Evolutionary conservation across 192 early-diverging fungal species (phyloP), one percentile per base, ranked within the genome.

Genomic region (Podila epigama): DNA sequence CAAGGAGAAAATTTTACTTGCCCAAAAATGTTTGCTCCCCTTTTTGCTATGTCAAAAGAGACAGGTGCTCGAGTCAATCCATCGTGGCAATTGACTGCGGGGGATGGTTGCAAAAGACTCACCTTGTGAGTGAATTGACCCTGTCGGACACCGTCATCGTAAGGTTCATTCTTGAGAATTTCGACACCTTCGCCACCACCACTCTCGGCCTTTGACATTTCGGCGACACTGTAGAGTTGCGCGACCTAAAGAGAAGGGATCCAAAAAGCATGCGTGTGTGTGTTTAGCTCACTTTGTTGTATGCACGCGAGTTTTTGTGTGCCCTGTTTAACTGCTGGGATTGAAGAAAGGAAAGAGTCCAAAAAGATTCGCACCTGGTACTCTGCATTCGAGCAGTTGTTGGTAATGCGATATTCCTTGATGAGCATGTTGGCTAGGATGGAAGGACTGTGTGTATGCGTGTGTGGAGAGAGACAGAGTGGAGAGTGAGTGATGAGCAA

Each of bases 101-200:
- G n/a, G n/a, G n/a, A n/a, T n/a, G n/a, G n/a, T n/a, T n/a, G n/a
- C n/a, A n/a, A n/a, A n/a, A n/a, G n/a, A 79, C 87, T 88, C 66
- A 93, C 90, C 83, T 93, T 93, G 79, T 89, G 86, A 42, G 92
- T 93, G 70, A 89, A 93, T 72, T 93, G 92, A 53, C 92, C 92
- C 79, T 91, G 91, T 53, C 88, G 84, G 34, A 83, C 57, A 59
- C 86, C 86, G 66, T 92, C 85, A 55, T 90, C 88, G 71, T 93
- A 93, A 16, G 91, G 92, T 63, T 92, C 91, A 62, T 93, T 93
- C 69, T 86, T 84, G 11, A 89, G 36, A 35, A 93, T 89, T 81
- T 93, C 90, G 42, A 93, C 92, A 58, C 92, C 92, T 69, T 93
- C 92, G 48, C 92, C 92, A 22, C 88, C 89, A 36, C 92, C 91